phyloP scores from a whole-genome alignment of 371 early-diverging fungal genomes.

The Syncephalastrum contaminatum region DNA sequence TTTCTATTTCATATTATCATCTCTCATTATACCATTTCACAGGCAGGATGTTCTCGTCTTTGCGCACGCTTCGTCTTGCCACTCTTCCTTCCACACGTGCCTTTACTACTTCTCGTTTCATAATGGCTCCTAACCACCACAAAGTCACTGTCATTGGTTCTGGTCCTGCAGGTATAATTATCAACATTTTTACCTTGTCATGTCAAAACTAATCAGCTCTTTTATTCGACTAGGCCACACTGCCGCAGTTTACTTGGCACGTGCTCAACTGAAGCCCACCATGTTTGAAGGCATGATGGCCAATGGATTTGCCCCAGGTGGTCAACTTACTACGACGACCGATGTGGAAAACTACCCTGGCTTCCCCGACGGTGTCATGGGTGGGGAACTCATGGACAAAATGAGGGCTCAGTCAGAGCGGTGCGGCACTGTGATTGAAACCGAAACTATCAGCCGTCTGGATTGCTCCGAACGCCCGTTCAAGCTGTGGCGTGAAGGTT shows the following conservation, averaged over 20 bases:
- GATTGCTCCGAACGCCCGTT: constrained; percentile 83
- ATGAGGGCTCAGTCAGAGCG: constrained; percentile 80
- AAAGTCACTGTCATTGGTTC: constrained; percentile 76
- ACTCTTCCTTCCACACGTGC: background rate
- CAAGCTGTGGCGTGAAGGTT: constrained; percentile 89
- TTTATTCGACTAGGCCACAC: constrained; percentile 65
- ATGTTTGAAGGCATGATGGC: constrained; percentile 98
- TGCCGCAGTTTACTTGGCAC: constrained; percentile 93
- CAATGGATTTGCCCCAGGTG: constrained; percentile 85
- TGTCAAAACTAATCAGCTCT: background rate
- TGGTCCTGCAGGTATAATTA: constrained; percentile 80
- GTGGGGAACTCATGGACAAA: constrained; percentile 79
- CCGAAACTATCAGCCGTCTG: constrained; percentile 89
- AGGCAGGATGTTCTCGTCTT: too few species aligned
- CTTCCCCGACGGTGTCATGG: constrained; percentile 83
- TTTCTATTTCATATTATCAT: too few species aligned
- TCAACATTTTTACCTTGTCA: background rate
- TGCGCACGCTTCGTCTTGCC: too few species aligned
- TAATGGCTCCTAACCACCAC: constrained; percentile 45
- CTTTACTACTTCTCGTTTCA: constrained; percentile 10
- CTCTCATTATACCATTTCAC: too few species aligned
- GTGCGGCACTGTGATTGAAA: constrained; percentile 83
- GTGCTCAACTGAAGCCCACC: constrained; percentile 90
- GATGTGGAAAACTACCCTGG: constrained; percentile 92
- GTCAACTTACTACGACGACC: constrained; percentile 91